Base-by-base conservation (phyloP, 768 basidiomycete genomes). In the Trametes sanguinea region DNA sequence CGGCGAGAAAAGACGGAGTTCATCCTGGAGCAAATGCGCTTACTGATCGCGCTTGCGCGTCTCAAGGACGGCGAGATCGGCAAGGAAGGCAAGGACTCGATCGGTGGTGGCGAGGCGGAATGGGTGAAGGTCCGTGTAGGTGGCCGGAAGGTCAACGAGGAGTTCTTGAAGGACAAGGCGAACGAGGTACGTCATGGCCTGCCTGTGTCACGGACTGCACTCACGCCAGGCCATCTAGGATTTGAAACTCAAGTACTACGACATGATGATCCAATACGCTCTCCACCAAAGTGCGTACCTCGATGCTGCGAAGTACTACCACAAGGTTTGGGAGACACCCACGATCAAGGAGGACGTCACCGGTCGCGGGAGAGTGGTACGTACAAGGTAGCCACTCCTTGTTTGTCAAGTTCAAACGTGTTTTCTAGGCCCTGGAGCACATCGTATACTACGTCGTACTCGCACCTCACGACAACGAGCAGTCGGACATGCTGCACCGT, bases 1-100 rank as follows among this genome's bases (percentile, higher is more conserved):
- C 87, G 95, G 62, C 79, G 91, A 71, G 97, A 99, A 76, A 99
- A 99, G 82, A 97, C 94, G 4, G 94, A 98, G 73, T 98, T 99
- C 70, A 92, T 99, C 67, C 77, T 98, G 46, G 96, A 98, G 75
- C 97, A 98, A 75, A 98, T 99, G 94, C 83, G 97, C 60, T 74
- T 98, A 53, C 79, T 95, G 69, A 85, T 92, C 53, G 80, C 84
- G 44, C 85, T 94, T 39, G 92, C 92, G 30, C 81, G 85, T 54
- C 75, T 84, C 67, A 94, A 92, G 76, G 92, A 94, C 66, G 76
- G 77, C 14, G 88, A 89, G 61, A 77, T 80, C 14, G 72, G 74
- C 14, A 85, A 85, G 66, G 83, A 82, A 17, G 85, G 81, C 22
- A 78, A 77, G 65, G 86, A 85, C 53, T 76, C 80, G 3, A 69